A percentile compares a stretch with the other conserved stretches of the same genome.
phyloP scores from a whole-genome alignment of 768 basidiomycete species.

The Lentinula boryana region DNA sequence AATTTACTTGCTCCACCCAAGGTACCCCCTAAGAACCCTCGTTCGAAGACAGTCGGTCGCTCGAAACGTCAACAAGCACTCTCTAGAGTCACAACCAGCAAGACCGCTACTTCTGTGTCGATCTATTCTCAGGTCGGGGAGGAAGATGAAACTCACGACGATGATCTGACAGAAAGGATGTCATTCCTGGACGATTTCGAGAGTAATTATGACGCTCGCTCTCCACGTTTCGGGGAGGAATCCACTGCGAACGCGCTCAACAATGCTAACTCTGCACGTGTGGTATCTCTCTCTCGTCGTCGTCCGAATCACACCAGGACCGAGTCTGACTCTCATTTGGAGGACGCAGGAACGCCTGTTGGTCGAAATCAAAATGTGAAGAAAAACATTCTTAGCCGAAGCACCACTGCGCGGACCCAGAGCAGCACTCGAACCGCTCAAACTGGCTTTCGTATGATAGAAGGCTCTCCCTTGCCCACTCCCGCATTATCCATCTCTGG shows the following conservation, averaged over 20 bases:
- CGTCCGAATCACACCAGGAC: constrained; percentile 1
- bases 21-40: not conserved
- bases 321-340: constrained; percentile 3
- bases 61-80: not conserved
- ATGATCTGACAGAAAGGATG: not conserved
- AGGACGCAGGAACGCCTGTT: not conserved
- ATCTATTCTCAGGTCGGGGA: constrained; percentile 12
- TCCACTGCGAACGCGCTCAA: not conserved
- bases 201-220: constrained; percentile 5
- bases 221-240: not conserved
- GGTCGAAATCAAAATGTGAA: not conserved
- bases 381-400: not conserved
- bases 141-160: constrained; percentile 2
- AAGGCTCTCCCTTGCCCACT: constrained; percentile 8
- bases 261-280: not conserved
- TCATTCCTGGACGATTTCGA: constrained; percentile 11
- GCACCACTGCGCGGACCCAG: not conserved
- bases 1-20: not conserved
- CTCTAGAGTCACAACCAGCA: constrained; percentile 4
- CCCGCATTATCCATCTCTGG: not conserved
- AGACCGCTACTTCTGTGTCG: constrained; percentile 9
- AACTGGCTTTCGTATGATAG: constrained; percentile 9
- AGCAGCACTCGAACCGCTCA: constrained; percentile 2
- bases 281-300: constrained; percentile 8
- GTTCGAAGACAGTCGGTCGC: not conserved